A percentile compares a stretch with the other conserved stretches of the same genome.
Evolutionary conservation across 148 eudicot genomes (phyloP).

Genomic region (Dianthus caryophyllus): DNA sequence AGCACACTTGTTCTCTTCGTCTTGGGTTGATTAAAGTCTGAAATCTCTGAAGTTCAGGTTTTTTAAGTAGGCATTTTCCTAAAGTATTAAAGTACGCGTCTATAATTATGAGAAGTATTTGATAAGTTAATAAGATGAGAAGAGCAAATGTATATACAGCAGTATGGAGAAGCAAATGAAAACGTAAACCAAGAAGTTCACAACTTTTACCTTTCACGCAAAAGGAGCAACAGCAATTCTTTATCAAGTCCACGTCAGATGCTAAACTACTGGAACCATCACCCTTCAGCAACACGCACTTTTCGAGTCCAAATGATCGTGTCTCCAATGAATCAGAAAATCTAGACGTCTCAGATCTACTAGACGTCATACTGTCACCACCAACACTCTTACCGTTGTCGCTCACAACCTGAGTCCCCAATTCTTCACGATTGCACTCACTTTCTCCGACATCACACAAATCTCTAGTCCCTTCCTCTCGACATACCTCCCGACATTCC

Average conservation of each 20-base stretch:
- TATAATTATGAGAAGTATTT: too few relatives aligned
- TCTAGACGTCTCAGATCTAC: conserved; percentile 35
- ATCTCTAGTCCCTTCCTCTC: conserved; percentile 24
- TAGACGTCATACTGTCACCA: conserved; percentile 25
- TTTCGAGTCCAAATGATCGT: conserved; percentile 42
- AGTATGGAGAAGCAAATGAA: neutral
- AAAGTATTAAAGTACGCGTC: too few relatives aligned
- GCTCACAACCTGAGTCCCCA: conserved; percentile 22
- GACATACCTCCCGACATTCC: conserved; percentile 3
- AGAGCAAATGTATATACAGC: neutral
- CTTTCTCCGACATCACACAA: conserved; percentile 24
- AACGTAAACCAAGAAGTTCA: neutral
- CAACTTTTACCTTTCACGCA: conserved; percentile 56
- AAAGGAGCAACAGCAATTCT: conserved; percentile 70
- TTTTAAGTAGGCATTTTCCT: too few relatives aligned
- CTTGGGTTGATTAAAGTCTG: too few relatives aligned
- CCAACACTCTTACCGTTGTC: conserved; percentile 29
- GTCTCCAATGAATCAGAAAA: conserved; percentile 36
- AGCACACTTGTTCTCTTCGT: too few relatives aligned
- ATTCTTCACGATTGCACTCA: conserved; percentile 18
- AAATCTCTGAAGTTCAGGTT: too few relatives aligned
- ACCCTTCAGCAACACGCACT: conserved; percentile 34
- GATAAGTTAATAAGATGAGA: too few relatives aligned
- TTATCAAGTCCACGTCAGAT: conserved; percentile 35
- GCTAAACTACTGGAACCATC: conserved; percentile 35